Evolutionary conservation across 768 basidiomycete genomes (phyloP).

Genomic region (Mycena galopus): DNA sequence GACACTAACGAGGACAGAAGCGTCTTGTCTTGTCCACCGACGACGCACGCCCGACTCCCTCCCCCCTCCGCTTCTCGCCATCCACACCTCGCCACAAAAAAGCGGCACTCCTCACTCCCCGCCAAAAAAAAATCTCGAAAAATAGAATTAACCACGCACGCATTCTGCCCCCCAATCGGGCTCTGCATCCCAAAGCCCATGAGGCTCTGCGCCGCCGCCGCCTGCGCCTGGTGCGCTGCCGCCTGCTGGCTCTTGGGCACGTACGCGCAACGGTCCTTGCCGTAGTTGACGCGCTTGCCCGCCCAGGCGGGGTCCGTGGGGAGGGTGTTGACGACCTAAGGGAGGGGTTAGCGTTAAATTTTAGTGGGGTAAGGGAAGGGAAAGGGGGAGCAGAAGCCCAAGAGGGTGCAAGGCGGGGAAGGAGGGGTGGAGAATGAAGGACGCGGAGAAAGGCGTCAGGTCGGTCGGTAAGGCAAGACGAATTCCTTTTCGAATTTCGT

Average conservation of each 20-base stretch:
- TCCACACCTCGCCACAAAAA: neutral
- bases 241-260: constrained; percentile 96
- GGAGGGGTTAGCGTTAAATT: neutral
- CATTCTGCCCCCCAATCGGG: neutral
- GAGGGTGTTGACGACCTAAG: constrained; percentile 91
- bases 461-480: no score
- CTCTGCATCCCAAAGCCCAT: constrained; percentile 4
- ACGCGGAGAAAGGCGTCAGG: neutral
- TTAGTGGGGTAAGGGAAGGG: constrained; percentile 16
- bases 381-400: neutral
- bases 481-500: no score
- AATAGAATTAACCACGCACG: constrained; percentile 1
- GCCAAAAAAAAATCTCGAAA: neutral
- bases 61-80: no score
- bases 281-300: constrained; percentile 97
- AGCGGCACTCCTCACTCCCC: neutral
- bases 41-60: no score
- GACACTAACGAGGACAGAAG: no score
- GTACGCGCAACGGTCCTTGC: constrained; percentile 98
- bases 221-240: constrained; percentile 88
- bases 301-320: constrained; percentile 95
- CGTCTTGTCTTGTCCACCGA: no score
- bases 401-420: neutral
- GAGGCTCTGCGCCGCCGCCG: constrained; percentile 81
- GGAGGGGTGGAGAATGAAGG: neutral